Evolutionary conservation across 345 rosid genomes (phyloP), one percentile per base, ranked within the genome.

Genomic region (Garcia nutans): DNA sequence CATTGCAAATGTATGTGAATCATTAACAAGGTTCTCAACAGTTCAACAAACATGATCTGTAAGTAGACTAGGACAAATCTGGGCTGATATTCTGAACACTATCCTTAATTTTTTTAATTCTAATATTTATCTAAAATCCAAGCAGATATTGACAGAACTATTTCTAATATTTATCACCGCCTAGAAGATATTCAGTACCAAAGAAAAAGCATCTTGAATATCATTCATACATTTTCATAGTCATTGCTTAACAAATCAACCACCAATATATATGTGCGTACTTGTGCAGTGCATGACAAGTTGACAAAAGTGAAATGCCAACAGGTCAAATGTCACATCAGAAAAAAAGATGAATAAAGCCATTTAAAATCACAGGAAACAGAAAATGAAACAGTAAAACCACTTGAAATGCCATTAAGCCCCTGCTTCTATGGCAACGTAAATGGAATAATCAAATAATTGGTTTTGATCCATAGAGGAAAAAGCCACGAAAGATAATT

Each of bases 241-340:
- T 41, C 24, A 70, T 77, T 37, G 16, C 65, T 70, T 42, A 23
- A 45, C 13, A 37, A 22, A 65, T 71, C 74, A 70, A 59, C 59
- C 37, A 76, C 74, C 69, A 37, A 59, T 8, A 23, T 6, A 31
- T 55, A 58, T 55, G 23, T 56, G 26, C 33, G 42, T 68, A 47
- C 45, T 17, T 33, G 62, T 22, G 54, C 55, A 23, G 47, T 11
- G 59, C 58, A 56, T 26, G 49, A 55, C 70, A 62, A 71, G 57
- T 65, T 75, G 74, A 68, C 71, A 79, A 33, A 49, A 16, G 71
- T 65, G 20, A 61, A 44, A 50, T 77, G 75, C 63, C 77, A 69
- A 76, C 45, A 73, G 77, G 74, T 60, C 47, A 19, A 75, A 75
- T 47, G 65, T 79, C 82, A 79, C 69, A 45, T 79, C 77, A 74